Conservation (phyloP, 805 yeast species). For the Yarrowia keelungensis region DNA sequence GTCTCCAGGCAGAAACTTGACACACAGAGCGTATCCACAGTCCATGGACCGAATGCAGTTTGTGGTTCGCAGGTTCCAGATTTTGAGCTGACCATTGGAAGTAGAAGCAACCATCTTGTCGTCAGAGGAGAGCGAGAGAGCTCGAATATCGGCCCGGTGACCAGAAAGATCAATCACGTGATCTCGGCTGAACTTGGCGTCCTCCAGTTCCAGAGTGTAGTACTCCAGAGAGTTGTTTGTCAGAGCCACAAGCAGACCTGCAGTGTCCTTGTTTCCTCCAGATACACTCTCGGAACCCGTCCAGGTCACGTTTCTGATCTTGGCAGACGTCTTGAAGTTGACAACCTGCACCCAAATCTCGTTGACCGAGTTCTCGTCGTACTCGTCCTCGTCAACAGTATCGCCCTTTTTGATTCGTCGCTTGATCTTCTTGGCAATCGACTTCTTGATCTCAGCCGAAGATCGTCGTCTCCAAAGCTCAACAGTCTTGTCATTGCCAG, state of each 20-base stretch:
- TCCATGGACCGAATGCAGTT: conserved; percentile 86
- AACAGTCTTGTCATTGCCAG: conserved; percentile 77
- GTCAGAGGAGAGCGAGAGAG: conserved; percentile 83
- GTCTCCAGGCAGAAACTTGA: conserved; percentile 90
- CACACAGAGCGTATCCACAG: conserved; percentile 83
- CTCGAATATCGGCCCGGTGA: conserved; percentile 87
- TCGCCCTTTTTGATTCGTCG: conserved; percentile 65
- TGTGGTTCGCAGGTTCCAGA: conserved; percentile 80
- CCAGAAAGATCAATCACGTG: conserved; percentile 78
- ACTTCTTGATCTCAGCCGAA: conserved; percentile 78
- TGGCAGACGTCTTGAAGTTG: conserved; percentile 66
- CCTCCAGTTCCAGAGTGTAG: conserved; percentile 64
- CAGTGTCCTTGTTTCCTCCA: conserved; percentile 46
- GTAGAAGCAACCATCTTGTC: conserved; percentile 84
- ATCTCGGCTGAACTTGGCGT: conserved; percentile 54
- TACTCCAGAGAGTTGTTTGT: conserved; percentile 78
- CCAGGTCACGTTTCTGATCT: conserved; percentile 74
- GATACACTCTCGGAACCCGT: conserved; percentile 41
- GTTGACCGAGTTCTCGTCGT: conserved; percentile 45
- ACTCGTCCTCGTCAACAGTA: conserved; percentile 63
- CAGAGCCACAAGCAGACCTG: conserved; percentile 70
- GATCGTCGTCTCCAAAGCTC: conserved; percentile 82
- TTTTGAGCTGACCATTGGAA: conserved; percentile 84
- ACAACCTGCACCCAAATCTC: conserved; percentile 70
- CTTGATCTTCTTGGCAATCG: conserved; percentile 75